phyloP scores from a whole-genome alignment of 129 eudicot genomes.

The Tanacetum coccineum region DNA sequence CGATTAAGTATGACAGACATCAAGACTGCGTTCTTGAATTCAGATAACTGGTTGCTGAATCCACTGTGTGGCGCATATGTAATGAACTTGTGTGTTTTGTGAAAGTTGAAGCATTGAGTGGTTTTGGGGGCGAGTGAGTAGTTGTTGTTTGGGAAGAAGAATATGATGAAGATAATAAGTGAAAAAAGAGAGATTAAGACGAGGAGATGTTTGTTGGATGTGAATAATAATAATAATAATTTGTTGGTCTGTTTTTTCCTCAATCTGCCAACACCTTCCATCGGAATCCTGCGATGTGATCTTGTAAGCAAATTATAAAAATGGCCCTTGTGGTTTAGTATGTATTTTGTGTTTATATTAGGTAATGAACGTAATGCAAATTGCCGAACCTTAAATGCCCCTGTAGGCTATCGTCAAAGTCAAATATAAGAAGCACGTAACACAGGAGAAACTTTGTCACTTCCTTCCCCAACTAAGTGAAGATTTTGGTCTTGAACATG shows the following conservation, averaged over 20 bases:
- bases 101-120: conserved; percentile 17
- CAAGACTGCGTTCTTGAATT: conserved; percentile 71
- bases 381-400: conserved; percentile 76
- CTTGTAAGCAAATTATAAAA: too few species aligned
- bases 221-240: not conserved
- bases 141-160: conserved; percentile 39
- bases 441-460: conserved; percentile 54
- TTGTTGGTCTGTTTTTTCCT: conserved; percentile 41
- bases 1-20: conserved; percentile 75
- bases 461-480: conserved; percentile 64
- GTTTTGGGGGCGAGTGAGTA: conserved; percentile 30
- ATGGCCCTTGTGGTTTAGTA: too few species aligned
- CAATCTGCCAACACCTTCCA: conserved; percentile 19
- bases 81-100: conserved; percentile 41
- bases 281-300: too few species aligned
- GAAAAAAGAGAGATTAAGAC: conserved; percentile 32
- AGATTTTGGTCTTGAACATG: conserved; percentile 66
- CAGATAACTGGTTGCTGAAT: conserved; percentile 96
- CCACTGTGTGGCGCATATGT: conserved; percentile 99
- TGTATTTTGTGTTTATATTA: too few species aligned
- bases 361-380: conserved; percentile 15
- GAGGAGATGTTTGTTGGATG: conserved; percentile 28
- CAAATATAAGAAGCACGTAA: conserved; percentile 57
- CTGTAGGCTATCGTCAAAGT: conserved; percentile 74
- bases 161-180: conserved; percentile 31